Evolutionary conservation across 31 red algal species (phyloP).

Genomic region (Endocladia muricata): DNA sequence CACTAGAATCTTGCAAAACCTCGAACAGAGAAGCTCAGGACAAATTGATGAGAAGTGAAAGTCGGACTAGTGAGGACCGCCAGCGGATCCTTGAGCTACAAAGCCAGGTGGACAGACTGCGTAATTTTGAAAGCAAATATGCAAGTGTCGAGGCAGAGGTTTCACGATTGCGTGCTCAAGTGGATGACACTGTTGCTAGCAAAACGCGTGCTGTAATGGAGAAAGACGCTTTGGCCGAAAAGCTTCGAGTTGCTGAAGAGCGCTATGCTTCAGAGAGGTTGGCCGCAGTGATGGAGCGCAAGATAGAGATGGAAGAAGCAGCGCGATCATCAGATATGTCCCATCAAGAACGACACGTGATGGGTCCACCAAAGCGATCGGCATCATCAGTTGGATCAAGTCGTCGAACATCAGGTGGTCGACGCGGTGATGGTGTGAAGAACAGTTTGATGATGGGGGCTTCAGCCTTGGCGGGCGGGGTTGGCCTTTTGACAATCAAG

Average conservation of each 20-base stretch:
- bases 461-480: slow-evolving; percentile 33
- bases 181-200: slow-evolving; percentile 21
- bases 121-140: slow-evolving; percentile 34
- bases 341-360: slow-evolving; percentile 9
- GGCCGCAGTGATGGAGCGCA: slow-evolving; percentile 32
- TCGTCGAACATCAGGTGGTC: background rate
- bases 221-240: slow-evolving; percentile 27
- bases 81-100: slow-evolving; percentile 42
- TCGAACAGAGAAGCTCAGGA: slow-evolving; percentile 31
- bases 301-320: slow-evolving; percentile 55
- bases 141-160: slow-evolving; percentile 28
- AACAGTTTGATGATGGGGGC: slow-evolving; percentile 55
- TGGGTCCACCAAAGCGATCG: background rate
- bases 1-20: slow-evolving; percentile 29
- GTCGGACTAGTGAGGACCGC: slow-evolving; percentile 26
- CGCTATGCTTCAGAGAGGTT: slow-evolving; percentile 36
- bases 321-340: slow-evolving; percentile 33
- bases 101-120: slow-evolving; percentile 40
- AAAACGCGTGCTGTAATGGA: slow-evolving; percentile 33
- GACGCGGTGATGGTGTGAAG: slow-evolving; percentile 2
- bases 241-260: slow-evolving; percentile 42
- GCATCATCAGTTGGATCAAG: slow-evolving; percentile 22
- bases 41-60: slow-evolving; percentile 29
- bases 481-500: slow-evolving; percentile 41
- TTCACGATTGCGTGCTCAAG: slow-evolving; percentile 16